These are phyloP conservation scores for Pezicula neosporulosa DNA, from an alignment of 2,329 filamentous ascomycete genomes.

Conservation along the genomic window DNA sequence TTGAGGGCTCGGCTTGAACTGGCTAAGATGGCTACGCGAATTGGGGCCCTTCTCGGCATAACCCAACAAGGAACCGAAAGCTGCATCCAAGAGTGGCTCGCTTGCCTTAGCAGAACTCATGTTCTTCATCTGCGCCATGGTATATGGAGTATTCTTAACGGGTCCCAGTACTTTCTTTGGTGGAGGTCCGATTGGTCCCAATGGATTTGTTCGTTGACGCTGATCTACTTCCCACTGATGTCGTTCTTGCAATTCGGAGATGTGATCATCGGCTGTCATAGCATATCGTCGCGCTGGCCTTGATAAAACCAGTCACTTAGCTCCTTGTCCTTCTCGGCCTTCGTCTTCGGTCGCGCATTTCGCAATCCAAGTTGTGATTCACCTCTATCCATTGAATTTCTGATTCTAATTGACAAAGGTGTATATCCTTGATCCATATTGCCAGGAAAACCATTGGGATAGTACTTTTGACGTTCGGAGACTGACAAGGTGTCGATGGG, in stretches of 20 bases:
- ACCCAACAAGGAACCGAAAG: conserved; percentile 22
- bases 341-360: conserved; percentile 3
- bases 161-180: conserved; percentile 2
- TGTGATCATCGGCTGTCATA: conserved; percentile 21
- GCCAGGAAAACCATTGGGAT: conserved; percentile 21
- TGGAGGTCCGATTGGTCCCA: not conserved
- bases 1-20: conserved; percentile 15
- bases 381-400: conserved; percentile 8
- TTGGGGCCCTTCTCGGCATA: conserved; percentile 17
- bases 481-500: conserved; percentile 23
- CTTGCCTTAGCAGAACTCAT: conserved; percentile 17
- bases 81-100: conserved; percentile 19
- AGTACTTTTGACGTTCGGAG: conserved; percentile 20
- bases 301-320: conserved; percentile 24
- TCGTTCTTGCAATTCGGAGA: conserved; percentile 14
- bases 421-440: conserved; percentile 17
- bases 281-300: conserved; percentile 22
- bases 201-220: conserved; percentile 9
- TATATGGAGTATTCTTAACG: conserved; percentile 11
- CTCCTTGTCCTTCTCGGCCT: conserved; percentile 8
- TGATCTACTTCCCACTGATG: conserved; percentile 10
- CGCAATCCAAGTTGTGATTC: conserved; percentile 1
- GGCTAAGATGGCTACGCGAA: conserved; percentile 15
- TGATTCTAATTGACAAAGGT: conserved; percentile 12
- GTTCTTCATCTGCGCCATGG: conserved; percentile 17